phyloP scores from a whole-genome alignment of 2,329 filamentous ascomycete species.

The Arthrobotrys megalospora region DNA sequence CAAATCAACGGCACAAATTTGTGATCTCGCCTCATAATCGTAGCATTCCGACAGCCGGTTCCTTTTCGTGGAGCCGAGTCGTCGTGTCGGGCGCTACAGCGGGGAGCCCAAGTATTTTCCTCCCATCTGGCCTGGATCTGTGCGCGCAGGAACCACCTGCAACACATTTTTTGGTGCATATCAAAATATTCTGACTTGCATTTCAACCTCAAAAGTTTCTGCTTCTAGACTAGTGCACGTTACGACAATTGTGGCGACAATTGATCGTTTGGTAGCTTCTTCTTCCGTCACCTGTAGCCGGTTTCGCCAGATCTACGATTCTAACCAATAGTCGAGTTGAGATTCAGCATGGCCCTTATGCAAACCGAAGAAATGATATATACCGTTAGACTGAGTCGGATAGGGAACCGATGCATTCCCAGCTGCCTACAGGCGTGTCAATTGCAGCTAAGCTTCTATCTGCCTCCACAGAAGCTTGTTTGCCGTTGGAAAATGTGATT shows the following conservation, averaged over 20 bases:
- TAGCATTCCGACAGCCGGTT: slow-evolving; percentile 18
- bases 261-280: slow-evolving; percentile 12
- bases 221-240: slow-evolving; percentile 42
- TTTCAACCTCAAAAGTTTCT: slow-evolving; percentile 20
- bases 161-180: slow-evolving; percentile 38
- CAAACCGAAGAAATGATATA: not conserved
- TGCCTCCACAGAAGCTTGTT: slow-evolving; percentile 7
- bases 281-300: slow-evolving; percentile 12
- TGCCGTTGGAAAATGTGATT: not conserved
- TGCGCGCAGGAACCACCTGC: not conserved
- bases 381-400: not conserved
- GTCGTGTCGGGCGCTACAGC: not conserved
- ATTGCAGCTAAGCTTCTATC: slow-evolving; percentile 24
- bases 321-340: slow-evolving; percentile 7
- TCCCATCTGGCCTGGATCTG: not conserved
- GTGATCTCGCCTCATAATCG: slow-evolving; percentile 14
- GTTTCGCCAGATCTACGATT: not conserved
- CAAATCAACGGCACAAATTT: not conserved
- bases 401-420: slow-evolving; percentile 27
- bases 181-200: slow-evolving; percentile 15
- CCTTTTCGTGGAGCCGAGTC: slow-evolving; percentile 11
- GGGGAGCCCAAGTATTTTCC: not conserved
- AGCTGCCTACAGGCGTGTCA: slow-evolving; percentile 9
- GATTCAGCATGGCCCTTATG: slow-evolving; percentile 18
- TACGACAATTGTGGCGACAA: slow-evolving; percentile 19